A percentile compares a stretch with the other conserved stretches of the same genome.
phyloP scores from a whole-genome alignment of 495 filamentous ascomycete genomes.

The Annulohypoxylon nitens region DNA sequence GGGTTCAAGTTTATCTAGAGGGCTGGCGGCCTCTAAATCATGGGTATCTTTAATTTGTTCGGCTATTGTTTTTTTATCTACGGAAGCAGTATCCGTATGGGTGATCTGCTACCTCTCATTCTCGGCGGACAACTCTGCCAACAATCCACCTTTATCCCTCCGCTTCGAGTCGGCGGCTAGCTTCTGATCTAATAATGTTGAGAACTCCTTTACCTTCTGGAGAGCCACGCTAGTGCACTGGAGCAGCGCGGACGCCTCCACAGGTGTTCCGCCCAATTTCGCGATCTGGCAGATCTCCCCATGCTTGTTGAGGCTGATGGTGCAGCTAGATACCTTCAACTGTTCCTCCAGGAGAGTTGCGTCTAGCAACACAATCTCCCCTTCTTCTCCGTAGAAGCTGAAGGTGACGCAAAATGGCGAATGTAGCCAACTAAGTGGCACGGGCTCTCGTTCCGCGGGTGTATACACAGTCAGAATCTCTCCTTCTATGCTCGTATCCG shows the following conservation, averaged over 20 bases:
- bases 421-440: conserved; percentile 89
- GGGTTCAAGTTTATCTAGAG: conserved; percentile 36
- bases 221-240: conserved; percentile 76
- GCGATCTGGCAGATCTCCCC: conserved; percentile 93
- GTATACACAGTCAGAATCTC: conserved; percentile 85
- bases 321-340: conserved; percentile 82
- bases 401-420: conserved; percentile 90
- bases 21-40: conserved; percentile 35
- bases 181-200: conserved; percentile 73
- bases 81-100: conserved; percentile 16
- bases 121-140: conserved; percentile 84
- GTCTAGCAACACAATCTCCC: conserved; percentile 76
- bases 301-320: conserved; percentile 86
- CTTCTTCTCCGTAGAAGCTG: conserved; percentile 78
- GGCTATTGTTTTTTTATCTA: conserved; percentile 21
- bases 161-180: conserved; percentile 81
- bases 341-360: conserved; percentile 87
- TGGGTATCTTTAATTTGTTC: conserved; percentile 52
- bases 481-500: conserved; percentile 85
- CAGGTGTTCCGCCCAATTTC: conserved; percentile 84
- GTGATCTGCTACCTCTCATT: conserved; percentile 71
- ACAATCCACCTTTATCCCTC: conserved; percentile 79
- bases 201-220: conserved; percentile 83
- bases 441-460: conserved; percentile 86
- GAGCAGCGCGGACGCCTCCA: conserved; percentile 81